A percentile compares a stretch with the other conserved stretches of the same genome.
Evolutionary conservation across 2,329 filamentous ascomycete species (phyloP).

Genomic region (Sporothrix mexicana): DNA sequence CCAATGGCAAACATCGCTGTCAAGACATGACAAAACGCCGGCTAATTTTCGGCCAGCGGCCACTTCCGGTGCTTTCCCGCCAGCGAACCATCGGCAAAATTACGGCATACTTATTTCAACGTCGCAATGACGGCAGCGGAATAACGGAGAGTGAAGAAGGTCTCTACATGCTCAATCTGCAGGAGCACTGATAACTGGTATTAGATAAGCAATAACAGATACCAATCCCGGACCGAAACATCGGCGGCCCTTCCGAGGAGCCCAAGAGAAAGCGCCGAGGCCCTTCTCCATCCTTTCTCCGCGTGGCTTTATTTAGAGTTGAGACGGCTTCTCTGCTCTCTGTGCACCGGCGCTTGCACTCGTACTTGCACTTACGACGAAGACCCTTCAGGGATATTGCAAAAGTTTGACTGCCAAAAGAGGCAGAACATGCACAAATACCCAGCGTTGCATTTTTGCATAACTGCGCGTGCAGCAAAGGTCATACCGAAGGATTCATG

Average conservation of each 20-base stretch:
- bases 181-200: background rate
- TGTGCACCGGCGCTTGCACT: background rate
- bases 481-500: background rate
- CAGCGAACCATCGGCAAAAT: slow-evolving; percentile 2
- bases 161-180: background rate
- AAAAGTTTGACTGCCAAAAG: too few species aligned
- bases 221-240: too few species aligned
- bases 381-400: too few species aligned
- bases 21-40: background rate
- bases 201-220: too few species aligned
- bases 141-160: background rate
- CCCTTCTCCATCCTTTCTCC: background rate
- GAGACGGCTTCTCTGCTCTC: background rate
- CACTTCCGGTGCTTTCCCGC: slow-evolving; percentile 16
- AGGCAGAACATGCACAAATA: too few species aligned
- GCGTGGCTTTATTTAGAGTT: background rate
- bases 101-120: background rate
- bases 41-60: slow-evolving; percentile 18
- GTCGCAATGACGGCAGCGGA: background rate
- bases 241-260: background rate
- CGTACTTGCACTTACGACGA: too few species aligned
- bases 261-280: slow-evolving; percentile 30
- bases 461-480: too few species aligned
- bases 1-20: background rate
- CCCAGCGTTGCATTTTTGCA: too few species aligned